Evolutionary conservation across 2,329 filamentous ascomycete genomes (phyloP).

Genomic region (Pyricularia sp.): DNA sequence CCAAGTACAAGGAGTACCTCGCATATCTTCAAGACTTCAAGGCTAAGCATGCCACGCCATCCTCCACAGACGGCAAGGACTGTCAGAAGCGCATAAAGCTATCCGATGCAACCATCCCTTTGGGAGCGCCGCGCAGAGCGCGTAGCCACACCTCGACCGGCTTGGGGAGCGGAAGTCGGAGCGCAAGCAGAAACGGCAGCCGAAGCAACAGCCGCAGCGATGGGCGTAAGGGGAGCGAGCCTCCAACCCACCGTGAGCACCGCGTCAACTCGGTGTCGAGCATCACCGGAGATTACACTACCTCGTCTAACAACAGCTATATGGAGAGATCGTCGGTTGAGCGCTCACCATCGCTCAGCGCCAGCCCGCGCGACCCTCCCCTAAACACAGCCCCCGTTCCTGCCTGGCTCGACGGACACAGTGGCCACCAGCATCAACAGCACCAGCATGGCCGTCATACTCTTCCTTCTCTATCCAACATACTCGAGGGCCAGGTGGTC

Average conservation of each 20-base stretch:
- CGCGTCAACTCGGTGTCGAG: conserved; percentile 33
- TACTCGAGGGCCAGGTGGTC: conserved; percentile 3
- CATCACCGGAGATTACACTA: conserved; percentile 29
- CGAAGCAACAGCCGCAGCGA: conserved; percentile 36
- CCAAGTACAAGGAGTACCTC: conserved; percentile 57
- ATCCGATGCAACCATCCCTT: conserved; percentile 24
- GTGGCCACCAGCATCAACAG: conserved; percentile 12
- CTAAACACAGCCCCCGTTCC: conserved; percentile 6
- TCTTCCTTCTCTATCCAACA: conserved; percentile 3
- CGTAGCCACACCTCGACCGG: conserved; percentile 7
- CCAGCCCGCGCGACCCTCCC: conserved; percentile 13
- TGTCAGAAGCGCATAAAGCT: conserved; percentile 38
- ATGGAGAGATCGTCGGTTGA: conserved; percentile 16
- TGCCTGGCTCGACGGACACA: conserved; percentile 2
- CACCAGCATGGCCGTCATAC: not conserved
- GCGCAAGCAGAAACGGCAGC: conserved; percentile 23
- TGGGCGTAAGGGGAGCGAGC: conserved; percentile 36
- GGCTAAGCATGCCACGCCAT: conserved; percentile 53
- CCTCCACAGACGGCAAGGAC: conserved; percentile 28
- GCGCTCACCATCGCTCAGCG: conserved; percentile 17
- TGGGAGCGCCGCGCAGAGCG: conserved; percentile 14
- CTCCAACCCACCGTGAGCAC: conserved; percentile 27
- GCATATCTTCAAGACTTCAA: conserved; percentile 72
- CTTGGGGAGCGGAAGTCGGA: conserved; percentile 28
- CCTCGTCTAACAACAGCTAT: conserved; percentile 22